phyloP scores from a whole-genome alignment of 2,329 filamentous ascomycete species.

The Exophiala lecanii-corni region DNA sequence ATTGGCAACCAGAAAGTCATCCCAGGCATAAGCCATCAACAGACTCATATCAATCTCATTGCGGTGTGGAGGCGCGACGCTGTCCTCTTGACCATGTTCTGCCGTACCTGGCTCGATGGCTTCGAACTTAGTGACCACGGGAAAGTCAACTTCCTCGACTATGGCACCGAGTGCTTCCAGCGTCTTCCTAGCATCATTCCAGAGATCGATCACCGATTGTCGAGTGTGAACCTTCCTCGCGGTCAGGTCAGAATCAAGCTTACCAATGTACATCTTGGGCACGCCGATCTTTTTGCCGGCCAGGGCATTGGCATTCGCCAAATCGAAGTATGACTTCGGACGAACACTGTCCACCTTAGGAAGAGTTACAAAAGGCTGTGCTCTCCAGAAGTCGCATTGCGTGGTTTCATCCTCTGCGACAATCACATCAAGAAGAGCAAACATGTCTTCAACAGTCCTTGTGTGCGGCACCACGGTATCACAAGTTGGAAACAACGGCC shows the following conservation, averaged over 20 bases:
- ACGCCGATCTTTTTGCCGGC: conserved; percentile 33
- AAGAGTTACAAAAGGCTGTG: conserved; percentile 24
- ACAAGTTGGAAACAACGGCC: conserved; percentile 51
- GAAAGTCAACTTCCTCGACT: conserved; percentile 21
- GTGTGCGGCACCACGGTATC: conserved; percentile 50
- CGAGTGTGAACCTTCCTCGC: conserved; percentile 10
- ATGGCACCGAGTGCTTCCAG: conserved; percentile 20
- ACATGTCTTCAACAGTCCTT: conserved; percentile 44
- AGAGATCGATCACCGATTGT: conserved; percentile 19
- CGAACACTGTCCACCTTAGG: conserved; percentile 29
- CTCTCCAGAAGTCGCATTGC: conserved; percentile 19
- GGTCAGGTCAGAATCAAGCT: conserved; percentile 7
- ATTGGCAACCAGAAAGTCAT: conserved; percentile 41
- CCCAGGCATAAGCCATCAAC: conserved; percentile 49
- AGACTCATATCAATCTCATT: conserved; percentile 29
- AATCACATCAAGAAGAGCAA: conserved; percentile 30
- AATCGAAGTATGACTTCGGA: conserved; percentile 32
- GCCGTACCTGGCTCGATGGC: not conserved
- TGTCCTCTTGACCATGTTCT: not conserved
- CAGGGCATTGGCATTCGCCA: conserved; percentile 27
- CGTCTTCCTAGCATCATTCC: conserved; percentile 12
- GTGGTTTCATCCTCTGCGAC: conserved; percentile 10
- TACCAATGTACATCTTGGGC: conserved; percentile 24
- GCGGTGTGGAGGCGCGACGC: conserved; percentile 4
- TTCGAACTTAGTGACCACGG: conserved; percentile 12